Percentiles rank a stretch among this genome's conserved stretches.
phyloP scores from a whole-genome alignment of 129 eudicot species.

The Flaveria robusta region DNA sequence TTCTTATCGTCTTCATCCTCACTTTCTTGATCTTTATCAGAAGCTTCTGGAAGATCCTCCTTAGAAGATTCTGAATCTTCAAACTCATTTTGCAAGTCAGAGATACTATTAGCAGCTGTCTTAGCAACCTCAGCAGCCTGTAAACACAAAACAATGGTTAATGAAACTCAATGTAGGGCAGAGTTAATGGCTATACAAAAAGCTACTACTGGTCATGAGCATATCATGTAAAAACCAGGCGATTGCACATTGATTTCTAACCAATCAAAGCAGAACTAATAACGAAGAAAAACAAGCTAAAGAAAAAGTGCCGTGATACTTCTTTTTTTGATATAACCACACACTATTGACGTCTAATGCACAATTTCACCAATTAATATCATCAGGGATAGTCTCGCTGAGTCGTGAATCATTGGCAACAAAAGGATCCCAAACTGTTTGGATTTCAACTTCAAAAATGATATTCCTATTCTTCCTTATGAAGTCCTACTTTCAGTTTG shows the following conservation, averaged over 20 bases:
- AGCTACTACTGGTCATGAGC: not conserved
- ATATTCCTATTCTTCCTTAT: no score
- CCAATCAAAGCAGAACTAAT: not conserved
- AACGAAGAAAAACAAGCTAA: not conserved
- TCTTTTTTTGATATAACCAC: not conserved
- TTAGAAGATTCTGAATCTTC: slow-evolving; percentile 67
- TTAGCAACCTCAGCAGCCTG: slow-evolving; percentile 90
- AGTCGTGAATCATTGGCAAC: not conserved
- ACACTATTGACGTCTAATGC: slow-evolving; percentile 3
- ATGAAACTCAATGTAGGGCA: not conserved
- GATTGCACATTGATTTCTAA: not conserved
- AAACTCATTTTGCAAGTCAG: slow-evolving; percentile 53
- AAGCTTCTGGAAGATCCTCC: slow-evolving; percentile 54
- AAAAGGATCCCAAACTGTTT: not conserved
- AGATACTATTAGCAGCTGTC: slow-evolving; percentile 69
- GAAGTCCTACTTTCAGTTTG: not conserved
- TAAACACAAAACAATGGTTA: slow-evolving; percentile 23
- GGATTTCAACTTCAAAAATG: not conserved
- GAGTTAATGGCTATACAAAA: not conserved
- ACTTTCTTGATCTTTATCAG: slow-evolving; percentile 58
- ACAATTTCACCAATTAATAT: not conserved
- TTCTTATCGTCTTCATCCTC: slow-evolving; percentile 68
- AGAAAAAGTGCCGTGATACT: not conserved
- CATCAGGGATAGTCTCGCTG: not conserved
- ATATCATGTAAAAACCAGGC: no score